Evolutionary conservation across 805 yeast genomes (phyloP), one percentile per base, ranked within the genome.

Genomic region (Maudiozyma saulgeensis): DNA sequence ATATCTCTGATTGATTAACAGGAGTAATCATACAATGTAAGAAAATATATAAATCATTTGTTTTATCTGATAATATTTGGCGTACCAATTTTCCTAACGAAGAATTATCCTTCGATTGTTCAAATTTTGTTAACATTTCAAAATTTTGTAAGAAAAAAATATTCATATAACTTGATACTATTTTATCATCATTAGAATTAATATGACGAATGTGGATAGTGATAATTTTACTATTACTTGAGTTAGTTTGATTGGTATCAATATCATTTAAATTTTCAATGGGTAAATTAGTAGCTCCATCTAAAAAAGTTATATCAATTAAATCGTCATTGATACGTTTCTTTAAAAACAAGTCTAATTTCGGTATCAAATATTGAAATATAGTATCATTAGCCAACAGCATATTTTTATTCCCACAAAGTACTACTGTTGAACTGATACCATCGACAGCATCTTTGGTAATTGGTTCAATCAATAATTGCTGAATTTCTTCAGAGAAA

Each of bases 1-100:
- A 52, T 0, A 93, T 84, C 57, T 86, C 95, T 21, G 68, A 63
- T 45, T 74, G 80, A 56, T 84, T 79, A 34, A 67, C 62, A 6
- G 43, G 43, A 2, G 43, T 23, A 15, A 23, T 25, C 9, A 25
- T 15, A 23, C 32, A 41, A 26, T 41, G 43, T 6, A 41, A 31
- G 32, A 41, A 23, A 12, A 41, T 23, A 28, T n/a, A 41, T 13
- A 41, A n/a, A 15, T 23, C 3, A 4, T n/a, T n/a, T 3, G 16
- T n/a, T 16, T 13, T 35, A 9, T 28, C 32, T 15, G 38, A 35
- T n/a, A 35, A n/a, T 35, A 35, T 16, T n/a, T 35, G 16, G 5
- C 18, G 16, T 16, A 35, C 6, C 15, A 15, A 15, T 35, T 35
- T 35, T 1, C 38, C 38, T 6, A 15, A 35, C 5, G 38, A n/a